phyloP scores from a whole-genome alignment of 805 yeast species.

The Candida corydali region DNA sequence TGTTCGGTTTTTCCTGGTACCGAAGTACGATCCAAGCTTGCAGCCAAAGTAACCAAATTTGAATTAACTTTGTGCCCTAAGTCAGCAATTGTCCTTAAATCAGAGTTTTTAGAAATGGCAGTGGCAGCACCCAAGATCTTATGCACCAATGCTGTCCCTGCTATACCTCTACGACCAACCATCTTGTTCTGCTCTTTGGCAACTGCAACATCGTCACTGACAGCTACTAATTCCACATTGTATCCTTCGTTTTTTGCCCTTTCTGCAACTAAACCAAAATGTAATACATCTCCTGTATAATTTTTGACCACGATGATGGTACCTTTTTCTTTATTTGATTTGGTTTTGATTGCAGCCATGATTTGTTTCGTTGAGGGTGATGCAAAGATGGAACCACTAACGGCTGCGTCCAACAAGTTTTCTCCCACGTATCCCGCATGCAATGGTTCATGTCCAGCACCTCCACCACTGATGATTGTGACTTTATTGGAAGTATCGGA shows the following conservation, averaged over 20 bases:
- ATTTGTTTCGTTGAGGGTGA: slow-evolving; percentile 94
- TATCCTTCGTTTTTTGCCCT: slow-evolving; percentile 77
- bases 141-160: slow-evolving; percentile 87
- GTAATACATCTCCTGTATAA: slow-evolving; percentile 91
- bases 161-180: slow-evolving; percentile 93
- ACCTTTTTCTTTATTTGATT: slow-evolving; percentile 50
- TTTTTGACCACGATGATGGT: slow-evolving; percentile 80
- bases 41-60: slow-evolving; percentile 80
- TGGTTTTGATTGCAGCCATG: slow-evolving; percentile 62
- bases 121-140: slow-evolving; percentile 74
- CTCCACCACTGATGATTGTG: slow-evolving; percentile 84
- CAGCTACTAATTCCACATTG: slow-evolving; percentile 67
- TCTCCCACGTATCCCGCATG: slow-evolving; percentile 90
- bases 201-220: slow-evolving; percentile 92
- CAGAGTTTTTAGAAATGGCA: slow-evolving; percentile 5
- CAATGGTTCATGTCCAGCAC: slow-evolving; percentile 93
- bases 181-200: slow-evolving; percentile 85
- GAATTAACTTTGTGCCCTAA: slow-evolving; percentile 60
- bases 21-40: slow-evolving; percentile 82
- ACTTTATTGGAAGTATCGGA: slow-evolving; percentile 49
- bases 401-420: slow-evolving; percentile 81
- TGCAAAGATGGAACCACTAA: slow-evolving; percentile 88
- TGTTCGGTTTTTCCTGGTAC: slow-evolving; percentile 69
- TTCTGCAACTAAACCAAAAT: slow-evolving; percentile 89
- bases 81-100: slow-evolving; percentile 48